Evolutionary conservation across 805 yeast species (phyloP).

Genomic region (Candida namnaoensis): DNA sequence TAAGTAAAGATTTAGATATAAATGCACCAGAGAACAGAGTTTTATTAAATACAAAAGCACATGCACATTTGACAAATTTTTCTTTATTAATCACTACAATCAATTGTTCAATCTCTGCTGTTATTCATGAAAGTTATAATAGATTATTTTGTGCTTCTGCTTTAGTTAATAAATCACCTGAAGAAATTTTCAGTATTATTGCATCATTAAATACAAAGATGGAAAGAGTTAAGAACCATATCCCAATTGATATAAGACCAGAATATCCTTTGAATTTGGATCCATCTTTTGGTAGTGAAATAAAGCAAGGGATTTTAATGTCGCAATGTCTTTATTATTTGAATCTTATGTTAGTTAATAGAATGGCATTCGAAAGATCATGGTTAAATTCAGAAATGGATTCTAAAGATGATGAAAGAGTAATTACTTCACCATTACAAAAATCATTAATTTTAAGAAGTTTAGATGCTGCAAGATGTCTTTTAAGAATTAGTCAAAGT

Average conservation of each 20-base stretch:
- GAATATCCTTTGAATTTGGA: neutral
- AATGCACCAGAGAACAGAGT: neutral
- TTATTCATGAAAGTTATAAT: slow-evolving; percentile 1
- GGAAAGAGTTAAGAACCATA: neutral
- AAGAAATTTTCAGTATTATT: slow-evolving; percentile 2
- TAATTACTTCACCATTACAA: slow-evolving; percentile 7
- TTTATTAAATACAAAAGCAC: neutral
- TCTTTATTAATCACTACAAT: neutral
- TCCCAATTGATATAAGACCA: slow-evolving; percentile 7
- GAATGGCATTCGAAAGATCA: slow-evolving; percentile 2
- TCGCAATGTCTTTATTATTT: slow-evolving; percentile 4
- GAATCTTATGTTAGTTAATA: slow-evolving; percentile 4
- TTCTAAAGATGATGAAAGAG: neutral
- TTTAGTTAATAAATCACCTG: slow-evolving; percentile 1
- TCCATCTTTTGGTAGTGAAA: neutral
- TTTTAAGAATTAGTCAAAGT: slow-evolving; percentile 4
- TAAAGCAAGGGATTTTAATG: slow-evolving; percentile 1
- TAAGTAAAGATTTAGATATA: neutral
- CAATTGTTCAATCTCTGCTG: neutral
- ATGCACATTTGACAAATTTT: neutral
- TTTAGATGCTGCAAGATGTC: slow-evolving; percentile 12
- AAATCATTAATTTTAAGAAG: slow-evolving; percentile 9
- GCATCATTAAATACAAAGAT: slow-evolving; percentile 2
- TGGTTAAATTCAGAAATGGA: neutral
- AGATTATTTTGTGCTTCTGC: slow-evolving; percentile 6